Percentiles rank a stretch among this genome's conserved stretches.
Conservation (phyloP, 768 basidiomycete species). For the Amanita jacksonii region DNA sequence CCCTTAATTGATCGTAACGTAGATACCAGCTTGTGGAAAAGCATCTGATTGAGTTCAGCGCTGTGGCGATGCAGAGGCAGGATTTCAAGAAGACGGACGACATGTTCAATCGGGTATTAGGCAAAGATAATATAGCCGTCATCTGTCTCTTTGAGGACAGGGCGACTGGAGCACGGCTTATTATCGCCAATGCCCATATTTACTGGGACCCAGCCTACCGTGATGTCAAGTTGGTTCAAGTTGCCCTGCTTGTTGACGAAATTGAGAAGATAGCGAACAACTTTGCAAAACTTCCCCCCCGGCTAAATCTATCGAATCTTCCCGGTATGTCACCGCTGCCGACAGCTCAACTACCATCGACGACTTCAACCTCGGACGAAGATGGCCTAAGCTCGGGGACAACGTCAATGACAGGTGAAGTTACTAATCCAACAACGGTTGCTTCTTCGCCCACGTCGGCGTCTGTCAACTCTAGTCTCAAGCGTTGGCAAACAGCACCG, state of each 20-base stretch:
- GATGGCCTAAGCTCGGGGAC: not conserved
- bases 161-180: conserved; percentile 76
- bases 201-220: conserved; percentile 88
- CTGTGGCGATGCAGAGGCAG: conserved; percentile 83
- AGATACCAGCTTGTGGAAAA: conserved; percentile 93
- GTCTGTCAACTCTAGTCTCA: not conserved
- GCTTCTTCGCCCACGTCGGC: conserved; percentile 5
- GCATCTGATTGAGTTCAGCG: conserved; percentile 87
- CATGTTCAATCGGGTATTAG: conserved; percentile 98
- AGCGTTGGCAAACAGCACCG: conserved; percentile 40
- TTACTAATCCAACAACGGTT: not conserved
- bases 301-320: conserved; percentile 14
- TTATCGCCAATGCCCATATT: conserved; percentile 87
- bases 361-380: conserved; percentile 12
- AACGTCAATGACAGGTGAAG: not conserved
- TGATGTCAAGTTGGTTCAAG: conserved; percentile 97
- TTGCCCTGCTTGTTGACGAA: conserved; percentile 87
- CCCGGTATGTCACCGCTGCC: conserved; percentile 26
- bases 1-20: conserved; percentile 7
- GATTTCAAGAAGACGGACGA: conserved; percentile 98
- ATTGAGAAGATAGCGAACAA: conserved; percentile 79
- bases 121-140: conserved; percentile 89
- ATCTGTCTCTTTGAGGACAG: conserved; percentile 81
- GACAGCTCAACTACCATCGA: conserved; percentile 10
- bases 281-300: conserved; percentile 76